Evolutionary conservation across 2,329 filamentous ascomycete genomes (phyloP), one percentile per base, ranked within the genome.

Genomic region (Scedosporium boydii): DNA sequence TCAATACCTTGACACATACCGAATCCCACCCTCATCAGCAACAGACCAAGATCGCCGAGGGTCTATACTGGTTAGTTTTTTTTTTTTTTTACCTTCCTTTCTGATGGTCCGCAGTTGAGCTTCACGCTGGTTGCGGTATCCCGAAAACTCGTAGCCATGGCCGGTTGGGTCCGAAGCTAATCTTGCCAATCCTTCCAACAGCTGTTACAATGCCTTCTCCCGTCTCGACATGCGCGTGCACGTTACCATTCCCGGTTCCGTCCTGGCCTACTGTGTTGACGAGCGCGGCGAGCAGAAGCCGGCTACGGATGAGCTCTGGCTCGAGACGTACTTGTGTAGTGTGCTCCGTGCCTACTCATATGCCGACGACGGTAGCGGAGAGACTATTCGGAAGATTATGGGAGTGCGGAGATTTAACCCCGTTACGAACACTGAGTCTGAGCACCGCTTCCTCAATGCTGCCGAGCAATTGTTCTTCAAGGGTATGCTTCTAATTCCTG

Each of bases 181-280:
- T 16, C 26, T 44, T 16, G 21, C 26, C 3, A 41, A 12, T 6
- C 7, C 16, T 23, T 10, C 23, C 6, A 55, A 23, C 63, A 83
- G 80, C 77, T 99, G 95, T 77, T 99, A 99, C 82, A 99, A 99
- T 90, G 95, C 95, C 67, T 97, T 99, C 75, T 98, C 95, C 4
- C 86, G 96, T 66, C 83, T 98, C 61, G 95, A 99, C 72, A 99
- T 99, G 95, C 91, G 95, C 65, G 93, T 99, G 12, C 93, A 98
- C 72, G 93, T 99, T 64, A 93, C 93, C 67, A 98, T 99, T 66
- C 95, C 95, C 18, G 95, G 95, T 64, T 95, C 90, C 9, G 91
- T 99, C 60, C 93, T 99, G 74, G 96, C 91, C 76, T 98, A 97
- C 74, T 98, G 93, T 74, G 90, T 99, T 63, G 93, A 99, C 74